Evolutionary conservation across 495 filamentous ascomycete species (phyloP), one percentile per base, ranked within the genome.

Genomic region (Staphylotrichum tortipilum): DNA sequence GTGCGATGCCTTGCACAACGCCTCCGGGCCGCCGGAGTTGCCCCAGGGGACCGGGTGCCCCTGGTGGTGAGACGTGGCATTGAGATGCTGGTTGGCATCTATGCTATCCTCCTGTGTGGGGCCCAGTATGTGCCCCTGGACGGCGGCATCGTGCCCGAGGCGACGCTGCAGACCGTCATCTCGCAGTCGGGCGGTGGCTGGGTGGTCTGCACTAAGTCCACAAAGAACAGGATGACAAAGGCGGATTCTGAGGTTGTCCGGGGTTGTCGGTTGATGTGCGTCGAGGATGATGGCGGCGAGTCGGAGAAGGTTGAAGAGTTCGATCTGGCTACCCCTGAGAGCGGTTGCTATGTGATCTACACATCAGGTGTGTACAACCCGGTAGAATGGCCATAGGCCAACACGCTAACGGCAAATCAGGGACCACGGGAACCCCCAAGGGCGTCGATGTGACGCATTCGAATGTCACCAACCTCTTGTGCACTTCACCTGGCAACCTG

Each of bases 51-150:
- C 31, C 52, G 64, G 21, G 58, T 65, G 14, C 45, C 51, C 10
- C 57, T 68, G 26, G 63, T 66, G 8, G 55, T 57, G 23, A 57
- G 54, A 8, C 62, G 68, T 10, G 55, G 55, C 38, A 56, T 66
- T 29, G 62, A 67, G 44, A 61, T 72, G 54, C 51, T 76, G 24
- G 64, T 78, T 22, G 64, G 68, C 18, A 70, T 77, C 21, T 50
- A 78, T 22, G 77, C 68, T 6, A 57, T 75, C n/a, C 54, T 79
- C 8, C 70, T 71, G 15, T 66, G 72, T 11, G 77, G 77, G 7
- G 74, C 61, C 7, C 71, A 69, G 41, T 73, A 72, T 52, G 78
- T 83, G 19, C 79, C 68, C 6, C 48, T 69, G 3, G 67, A 71
- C 43, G 68, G 68, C 12, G 62, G 62, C 11, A 57, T 71, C 17